These are phyloP conservation scores for Penicillium nordicum DNA, from an alignment of 2,329 filamentous ascomycete species.

Conservation along the genomic window DNA sequence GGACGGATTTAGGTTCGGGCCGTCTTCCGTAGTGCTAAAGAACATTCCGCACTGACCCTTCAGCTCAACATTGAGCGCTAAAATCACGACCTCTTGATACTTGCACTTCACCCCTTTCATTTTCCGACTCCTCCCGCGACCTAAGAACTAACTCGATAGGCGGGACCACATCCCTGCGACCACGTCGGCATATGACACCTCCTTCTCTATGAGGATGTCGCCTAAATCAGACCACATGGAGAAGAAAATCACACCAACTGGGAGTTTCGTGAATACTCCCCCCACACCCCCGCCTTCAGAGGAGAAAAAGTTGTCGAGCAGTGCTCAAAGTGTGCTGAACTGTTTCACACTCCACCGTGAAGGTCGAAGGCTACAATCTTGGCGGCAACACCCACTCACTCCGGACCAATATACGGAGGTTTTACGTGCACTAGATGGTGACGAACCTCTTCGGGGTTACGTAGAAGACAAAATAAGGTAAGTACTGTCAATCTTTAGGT, in stretches of 20 bases:
- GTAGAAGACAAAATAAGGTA: neutral
- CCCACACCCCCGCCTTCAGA: conserved; percentile 1
- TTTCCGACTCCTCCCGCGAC: too few relatives aligned
- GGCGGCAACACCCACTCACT: conserved; percentile 1
- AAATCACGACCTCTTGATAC: too few relatives aligned
- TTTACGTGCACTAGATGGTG: neutral
- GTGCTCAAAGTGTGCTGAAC: conserved; percentile 9
- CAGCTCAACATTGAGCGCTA: too few relatives aligned
- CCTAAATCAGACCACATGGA: neutral
- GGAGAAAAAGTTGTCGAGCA: conserved; percentile 6
- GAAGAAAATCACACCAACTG: neutral
- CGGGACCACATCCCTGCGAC: too few relatives aligned
- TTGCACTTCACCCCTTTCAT: too few relatives aligned
- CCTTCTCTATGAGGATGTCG: neutral
- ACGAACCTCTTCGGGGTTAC: too few relatives aligned
- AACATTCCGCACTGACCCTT: too few relatives aligned
- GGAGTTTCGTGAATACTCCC: neutral
- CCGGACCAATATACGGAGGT: neutral
- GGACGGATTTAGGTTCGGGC: too few relatives aligned
- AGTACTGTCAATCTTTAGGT: neutral
- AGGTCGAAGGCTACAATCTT: conserved; percentile 6
- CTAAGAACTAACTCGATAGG: too few relatives aligned
- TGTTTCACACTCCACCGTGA: conserved; percentile 5
- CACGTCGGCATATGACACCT: too few relatives aligned
- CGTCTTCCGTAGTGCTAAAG: too few relatives aligned